phyloP scores from a whole-genome alignment of 2,329 filamentous ascomycete species.

The Colletotrichum costaricense region DNA sequence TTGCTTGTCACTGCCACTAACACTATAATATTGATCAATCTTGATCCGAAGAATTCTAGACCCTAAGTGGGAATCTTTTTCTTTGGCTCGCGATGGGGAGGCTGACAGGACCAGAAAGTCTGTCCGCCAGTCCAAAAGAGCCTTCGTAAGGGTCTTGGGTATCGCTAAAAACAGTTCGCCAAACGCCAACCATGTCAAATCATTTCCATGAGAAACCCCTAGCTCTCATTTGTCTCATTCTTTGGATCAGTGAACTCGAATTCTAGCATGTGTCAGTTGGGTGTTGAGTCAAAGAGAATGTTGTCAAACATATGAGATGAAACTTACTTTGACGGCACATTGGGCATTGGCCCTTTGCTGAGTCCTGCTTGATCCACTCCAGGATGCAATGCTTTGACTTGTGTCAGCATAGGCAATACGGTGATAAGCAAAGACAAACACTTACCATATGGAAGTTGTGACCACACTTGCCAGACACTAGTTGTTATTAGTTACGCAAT shows the following conservation, averaged over 20 bases:
- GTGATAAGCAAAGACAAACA: constrained; percentile 1
- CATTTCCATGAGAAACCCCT: constrained; percentile 16
- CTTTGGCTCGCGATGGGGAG: neutral
- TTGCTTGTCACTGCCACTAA: neutral
- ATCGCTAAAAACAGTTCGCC: constrained; percentile 29
- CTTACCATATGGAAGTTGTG: constrained; percentile 97
- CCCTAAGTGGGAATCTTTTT: neutral
- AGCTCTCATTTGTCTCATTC: constrained; percentile 43
- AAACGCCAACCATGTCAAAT: constrained; percentile 29
- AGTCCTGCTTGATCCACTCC: constrained; percentile 96
- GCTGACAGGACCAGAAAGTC: neutral
- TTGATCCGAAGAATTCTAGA: neutral
- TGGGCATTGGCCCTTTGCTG: constrained; percentile 91
- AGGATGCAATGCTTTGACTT: constrained; percentile 85
- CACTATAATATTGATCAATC: neutral
- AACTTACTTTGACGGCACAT: constrained; percentile 94
- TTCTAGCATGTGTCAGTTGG: constrained; percentile 40
- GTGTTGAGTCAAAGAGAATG: neutral
- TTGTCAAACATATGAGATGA: neutral
- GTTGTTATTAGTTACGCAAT: neutral
- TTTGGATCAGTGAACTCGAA: constrained; percentile 55
- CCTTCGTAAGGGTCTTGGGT: constrained; percentile 4
- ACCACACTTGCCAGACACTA: constrained; percentile 95
- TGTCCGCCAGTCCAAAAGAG: neutral
- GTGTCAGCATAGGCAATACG: constrained; percentile 34